Percentiles rank a stretch among this genome's conserved stretches.
These are phyloP conservation scores for Hyaloscypha finlandica DNA, from an alignment of 495 filamentous ascomycete species.

Conservation along the genomic window DNA sequence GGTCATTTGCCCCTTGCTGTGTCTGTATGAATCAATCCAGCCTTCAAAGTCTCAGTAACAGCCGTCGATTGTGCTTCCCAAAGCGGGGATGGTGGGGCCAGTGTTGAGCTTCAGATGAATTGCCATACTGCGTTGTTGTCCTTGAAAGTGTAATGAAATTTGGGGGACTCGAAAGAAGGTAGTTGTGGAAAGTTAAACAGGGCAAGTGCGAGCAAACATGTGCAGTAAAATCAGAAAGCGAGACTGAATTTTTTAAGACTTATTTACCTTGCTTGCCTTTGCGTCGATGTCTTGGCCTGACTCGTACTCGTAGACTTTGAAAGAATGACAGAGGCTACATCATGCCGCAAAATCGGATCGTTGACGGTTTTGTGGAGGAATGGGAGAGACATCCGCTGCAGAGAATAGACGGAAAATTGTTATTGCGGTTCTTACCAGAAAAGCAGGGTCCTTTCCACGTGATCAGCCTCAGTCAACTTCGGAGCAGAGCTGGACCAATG, in stretches of 20 bases:
- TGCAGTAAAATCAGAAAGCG: background rate
- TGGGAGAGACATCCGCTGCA: background rate
- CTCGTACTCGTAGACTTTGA: no score
- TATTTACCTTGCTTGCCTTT: background rate
- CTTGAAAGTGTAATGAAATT: slow-evolving; percentile 14
- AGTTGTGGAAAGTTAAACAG: background rate
- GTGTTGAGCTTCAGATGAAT: slow-evolving; percentile 66
- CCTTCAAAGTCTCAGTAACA: slow-evolving; percentile 73
- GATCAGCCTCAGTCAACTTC: no score
- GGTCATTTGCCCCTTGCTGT: slow-evolving; percentile 55
- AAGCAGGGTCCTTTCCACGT: background rate
- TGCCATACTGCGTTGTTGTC: slow-evolving; percentile 17
- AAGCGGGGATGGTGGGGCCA: slow-evolving; percentile 74
- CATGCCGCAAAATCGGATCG: background rate
- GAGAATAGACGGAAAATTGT: background rate
- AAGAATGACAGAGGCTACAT: background rate
- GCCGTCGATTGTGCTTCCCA: slow-evolving; percentile 57
- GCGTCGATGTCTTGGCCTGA: background rate
- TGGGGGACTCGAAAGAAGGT: slow-evolving; percentile 4
- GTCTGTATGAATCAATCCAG: slow-evolving; percentile 62
- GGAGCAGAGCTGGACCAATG: background rate
- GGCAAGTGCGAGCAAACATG: slow-evolving; percentile 15
- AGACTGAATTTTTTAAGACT: no score
- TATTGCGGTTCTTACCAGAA: background rate
- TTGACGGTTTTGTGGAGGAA: background rate